Evolutionary conservation across 2,329 filamentous ascomycete genomes (phyloP), one percentile per base, ranked within the genome.

Genomic region (Beauveria bassiana): DNA sequence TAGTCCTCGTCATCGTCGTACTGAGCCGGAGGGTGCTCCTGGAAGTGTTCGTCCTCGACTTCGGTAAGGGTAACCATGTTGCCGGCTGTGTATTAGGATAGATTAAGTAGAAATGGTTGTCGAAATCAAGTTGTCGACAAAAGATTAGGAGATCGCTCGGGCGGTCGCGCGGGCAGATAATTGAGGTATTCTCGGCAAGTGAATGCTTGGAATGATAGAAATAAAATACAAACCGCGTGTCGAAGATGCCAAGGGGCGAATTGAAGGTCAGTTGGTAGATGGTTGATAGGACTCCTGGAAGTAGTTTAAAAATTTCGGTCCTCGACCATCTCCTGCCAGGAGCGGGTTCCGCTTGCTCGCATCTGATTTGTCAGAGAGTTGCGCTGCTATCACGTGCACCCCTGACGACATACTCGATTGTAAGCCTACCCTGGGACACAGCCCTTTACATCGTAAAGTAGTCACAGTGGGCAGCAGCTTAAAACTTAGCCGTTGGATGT

Each of bases 31-130:
- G 86, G 78, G 71, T 89, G 87, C 68, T 82, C 79, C 78, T 88
- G 82, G 81, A 97, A 96, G 78, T 96, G 90, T 83, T 97, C 93
- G 75, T 98, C 93, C 74, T 96, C 88, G 72, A 98, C 93, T 82
- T 98, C 93, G 74, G 91, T 90, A 73, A 98, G 90, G 78, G 93
- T 91, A 77, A 98, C 93, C 93, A 98, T 97, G 70, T 76, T 87
- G 78, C 62, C 66, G 63, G 66, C 61, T 70, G 50, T 60, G 58
- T 53, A 52, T 56, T 61, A 51, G 45, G 40, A 34, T 26, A 24
- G 67, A 56, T 59, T 59, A 57, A 26, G 40, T 34, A 40, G 24
- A 24, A 31, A 12, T 38, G 14, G 31, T 31, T 28, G 45, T 7
- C 24, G 26, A 16, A 14, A 54, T 40, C 28, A 28, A 3, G 38